Conservation (phyloP, 768 basidiomycete species). For the Mycena galopus region DNA sequence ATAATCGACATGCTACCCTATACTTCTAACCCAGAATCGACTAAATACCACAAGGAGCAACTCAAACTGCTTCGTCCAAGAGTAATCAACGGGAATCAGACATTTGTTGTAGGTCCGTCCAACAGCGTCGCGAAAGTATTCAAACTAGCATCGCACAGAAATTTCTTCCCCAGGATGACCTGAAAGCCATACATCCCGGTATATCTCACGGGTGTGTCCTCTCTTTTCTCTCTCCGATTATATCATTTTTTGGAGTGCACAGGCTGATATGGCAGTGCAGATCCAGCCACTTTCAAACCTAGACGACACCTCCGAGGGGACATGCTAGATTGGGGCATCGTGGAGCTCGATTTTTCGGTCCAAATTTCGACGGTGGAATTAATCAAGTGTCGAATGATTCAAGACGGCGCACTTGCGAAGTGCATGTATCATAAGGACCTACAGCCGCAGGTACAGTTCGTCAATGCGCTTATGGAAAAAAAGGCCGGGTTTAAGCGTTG, state of each 20-base stretch:
- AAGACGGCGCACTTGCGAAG: background rate
- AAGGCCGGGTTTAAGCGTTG: too few relatives aligned
- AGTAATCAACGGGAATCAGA: constrained; percentile 12
- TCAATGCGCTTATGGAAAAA: too few relatives aligned
- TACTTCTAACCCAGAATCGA: constrained; percentile 1
- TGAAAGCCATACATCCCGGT: constrained; percentile 17
- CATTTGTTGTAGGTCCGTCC: constrained; percentile 20
- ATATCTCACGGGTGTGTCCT: constrained; percentile 10
- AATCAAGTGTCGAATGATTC: constrained; percentile 1
- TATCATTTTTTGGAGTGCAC: too few relatives aligned
- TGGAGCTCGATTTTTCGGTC: constrained; percentile 13
- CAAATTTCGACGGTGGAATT: background rate
- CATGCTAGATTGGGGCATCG: constrained; percentile 24
- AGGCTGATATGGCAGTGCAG: too few relatives aligned
- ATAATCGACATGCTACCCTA: constrained; percentile 29
- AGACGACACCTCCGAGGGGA: constrained; percentile 22
- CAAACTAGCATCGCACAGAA: background rate
- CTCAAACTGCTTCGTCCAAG: constrained; percentile 21
- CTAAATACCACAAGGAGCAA: constrained; percentile 10
- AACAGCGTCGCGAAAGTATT: background rate
- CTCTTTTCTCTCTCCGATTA: too few relatives aligned
- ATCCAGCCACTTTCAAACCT: constrained; percentile 18
- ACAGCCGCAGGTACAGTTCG: constrained; percentile 19
- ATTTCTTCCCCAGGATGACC: constrained; percentile 27
- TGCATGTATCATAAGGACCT: constrained; percentile 22